Conservation (phyloP, 2,329 filamentous ascomycete species). For the Ambrosiella beaveri region DNA sequence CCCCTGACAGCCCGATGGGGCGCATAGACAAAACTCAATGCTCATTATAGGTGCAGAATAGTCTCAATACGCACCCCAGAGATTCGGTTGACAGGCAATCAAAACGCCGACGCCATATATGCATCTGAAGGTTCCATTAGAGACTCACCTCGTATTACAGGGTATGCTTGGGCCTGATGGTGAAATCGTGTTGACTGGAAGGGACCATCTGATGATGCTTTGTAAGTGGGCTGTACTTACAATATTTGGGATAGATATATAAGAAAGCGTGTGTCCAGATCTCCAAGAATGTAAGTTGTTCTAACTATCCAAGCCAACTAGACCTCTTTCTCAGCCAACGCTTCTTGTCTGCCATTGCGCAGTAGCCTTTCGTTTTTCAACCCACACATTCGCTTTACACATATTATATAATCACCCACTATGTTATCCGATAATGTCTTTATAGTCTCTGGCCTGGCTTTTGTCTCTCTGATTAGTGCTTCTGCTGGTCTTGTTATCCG, state of each 20-base stretch:
- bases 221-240: too few relatives aligned
- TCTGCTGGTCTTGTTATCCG: neutral
- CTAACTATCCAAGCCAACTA: neutral
- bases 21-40: neutral
- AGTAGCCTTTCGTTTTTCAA: slow-evolving; percentile 1
- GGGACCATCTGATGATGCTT: neutral
- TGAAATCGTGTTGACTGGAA: neutral
- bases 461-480: neutral
- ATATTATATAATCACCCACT: neutral
- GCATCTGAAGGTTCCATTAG: neutral
- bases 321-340: neutral
- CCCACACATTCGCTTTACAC: neutral
- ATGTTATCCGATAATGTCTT: slow-evolving; percentile 3
- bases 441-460: neutral
- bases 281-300: too few relatives aligned
- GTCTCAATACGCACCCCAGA: too few relatives aligned
- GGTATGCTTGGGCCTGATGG: neutral
- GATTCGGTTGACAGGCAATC: too few relatives aligned
- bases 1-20: neutral
- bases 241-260: neutral
- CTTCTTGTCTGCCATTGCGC: neutral
- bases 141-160: neutral
- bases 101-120: neutral
- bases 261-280: neutral
- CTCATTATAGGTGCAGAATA: neutral